Base-by-base conservation (phyloP, 2,329 filamentous ascomycete species). In the Calonectria hongkongensis region DNA sequence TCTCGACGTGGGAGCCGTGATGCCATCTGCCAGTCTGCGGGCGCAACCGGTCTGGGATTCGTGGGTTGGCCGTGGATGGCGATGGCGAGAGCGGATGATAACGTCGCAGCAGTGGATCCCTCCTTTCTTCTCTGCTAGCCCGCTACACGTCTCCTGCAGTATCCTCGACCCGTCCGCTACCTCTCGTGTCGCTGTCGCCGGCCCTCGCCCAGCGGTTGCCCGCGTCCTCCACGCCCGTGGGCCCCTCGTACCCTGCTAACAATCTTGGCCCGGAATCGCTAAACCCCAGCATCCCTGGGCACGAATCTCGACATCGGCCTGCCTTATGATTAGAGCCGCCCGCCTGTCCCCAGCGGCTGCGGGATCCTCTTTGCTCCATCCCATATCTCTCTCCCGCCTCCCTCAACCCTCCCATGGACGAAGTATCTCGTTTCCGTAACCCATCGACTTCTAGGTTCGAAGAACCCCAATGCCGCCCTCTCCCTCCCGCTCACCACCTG, bases 271-370 rank as follows among this genome's bases (percentile, higher is more conserved):
- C 76, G 73, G 76, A 72, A 75, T 79, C 74, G 70, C 70, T 68
- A 70, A 78, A 75, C 72, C 70, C 75, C 75, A 79, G 64, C 70
- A 79, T 79, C 78, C 78, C 78, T 79, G 78, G 64, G 74, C 71
- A 73, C 73, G 75, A 79, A 80, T 79, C 75, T 80, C 76, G 73
- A 80, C 76, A 76, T 80, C 78, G 77, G 78, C 78, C 78, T 80
- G 78, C 78, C 76, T 80, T 80, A 79, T 80, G 71, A 80, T 78
- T 78, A 78, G 74, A 79, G 75, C 73, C 78, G 71, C 76, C 76
- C 76, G 69, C 76, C 65, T 74, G 71, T 70, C 69, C 67, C 63
- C 60, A 63, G 56, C n/a, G 51, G 63, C 45, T 73, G 68, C 72
- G 64, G 65, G 66, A 71, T 70, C 48, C 71, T 74, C 70, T 74